Conservation (phyloP, 192 early-diverging fungal genomes). For the Backusella luteola region DNA sequence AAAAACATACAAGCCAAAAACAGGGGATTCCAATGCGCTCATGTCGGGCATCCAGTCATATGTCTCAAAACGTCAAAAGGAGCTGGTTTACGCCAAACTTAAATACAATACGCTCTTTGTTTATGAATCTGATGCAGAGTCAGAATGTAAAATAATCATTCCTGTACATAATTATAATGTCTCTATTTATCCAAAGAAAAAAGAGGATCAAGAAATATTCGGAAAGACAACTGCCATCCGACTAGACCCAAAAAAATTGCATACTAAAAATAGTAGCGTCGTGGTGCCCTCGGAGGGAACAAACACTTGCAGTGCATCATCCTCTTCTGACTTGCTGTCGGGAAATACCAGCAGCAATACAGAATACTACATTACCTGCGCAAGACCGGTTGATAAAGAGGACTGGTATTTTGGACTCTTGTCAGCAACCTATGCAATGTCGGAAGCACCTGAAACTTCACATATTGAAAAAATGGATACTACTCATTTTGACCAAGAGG, state of each 20-base stretch:
- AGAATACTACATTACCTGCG: slow-evolving; percentile 54
- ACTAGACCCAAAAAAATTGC: slow-evolving; percentile 30
- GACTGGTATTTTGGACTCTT: slow-evolving; percentile 84
- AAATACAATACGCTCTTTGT: slow-evolving; percentile 77
- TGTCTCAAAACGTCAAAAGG: slow-evolving; percentile 8
- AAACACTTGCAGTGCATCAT: background rate
- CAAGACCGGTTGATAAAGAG: slow-evolving; percentile 72
- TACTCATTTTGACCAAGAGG: slow-evolving; percentile 40
- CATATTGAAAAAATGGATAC: slow-evolving; percentile 23
- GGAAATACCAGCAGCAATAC: background rate
- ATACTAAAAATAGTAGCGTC: slow-evolving; percentile 11
- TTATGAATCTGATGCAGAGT: slow-evolving; percentile 68
- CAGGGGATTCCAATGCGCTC: background rate
- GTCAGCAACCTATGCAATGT: slow-evolving; percentile 64
- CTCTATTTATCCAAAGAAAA: slow-evolving; percentile 45
- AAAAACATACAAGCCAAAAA: slow-evolving; percentile 6
- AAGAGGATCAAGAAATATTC: slow-evolving; percentile 61
- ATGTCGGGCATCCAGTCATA: slow-evolving; percentile 17
- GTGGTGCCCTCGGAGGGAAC: background rate
- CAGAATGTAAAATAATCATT: slow-evolving; percentile 75
- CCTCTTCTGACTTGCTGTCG: background rate
- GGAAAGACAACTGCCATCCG: slow-evolving; percentile 50
- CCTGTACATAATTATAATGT: slow-evolving; percentile 68
- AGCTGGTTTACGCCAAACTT: slow-evolving; percentile 60
- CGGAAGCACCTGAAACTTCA: slow-evolving; percentile 29